These are phyloP conservation scores for Stenocarpella maydis DNA, from an alignment of 2,329 filamentous ascomycete species.

Conservation along the genomic window DNA sequence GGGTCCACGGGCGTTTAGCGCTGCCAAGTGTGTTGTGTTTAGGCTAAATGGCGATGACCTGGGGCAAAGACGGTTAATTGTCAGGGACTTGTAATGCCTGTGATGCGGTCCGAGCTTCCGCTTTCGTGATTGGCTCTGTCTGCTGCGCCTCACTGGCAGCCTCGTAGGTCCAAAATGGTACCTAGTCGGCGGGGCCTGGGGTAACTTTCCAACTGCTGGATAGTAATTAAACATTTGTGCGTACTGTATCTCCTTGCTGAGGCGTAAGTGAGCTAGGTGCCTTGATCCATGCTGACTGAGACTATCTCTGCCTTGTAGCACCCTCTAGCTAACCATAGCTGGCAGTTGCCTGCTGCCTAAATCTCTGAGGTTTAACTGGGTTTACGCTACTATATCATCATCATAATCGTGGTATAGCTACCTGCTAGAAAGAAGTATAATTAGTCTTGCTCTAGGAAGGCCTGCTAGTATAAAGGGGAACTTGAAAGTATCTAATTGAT, in stretches of 20 bases:
- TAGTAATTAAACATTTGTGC: not conserved
- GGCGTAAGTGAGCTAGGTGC: not conserved
- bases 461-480: not conserved
- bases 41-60: slow-evolving; percentile 20
- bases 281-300: too few relatives aligned
- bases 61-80: not conserved
- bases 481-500: too few relatives aligned
- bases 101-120: not conserved
- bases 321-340: not conserved
- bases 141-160: not conserved
- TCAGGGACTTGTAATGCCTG: not conserved
- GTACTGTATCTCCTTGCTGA: not conserved
- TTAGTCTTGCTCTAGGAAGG: not conserved
- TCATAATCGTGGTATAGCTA: not conserved
- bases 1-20: slow-evolving; percentile 10
- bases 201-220: not conserved
- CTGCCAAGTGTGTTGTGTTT: slow-evolving; percentile 11
- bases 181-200: not conserved
- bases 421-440: not conserved
- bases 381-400: not conserved
- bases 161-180: not conserved
- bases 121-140: not conserved
- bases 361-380: not conserved
- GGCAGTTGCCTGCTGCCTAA: not conserved
- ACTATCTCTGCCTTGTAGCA: not conserved